Evolutionary conservation across 225 moss, liverwort and hornwort genomes (phyloP).

Genomic region (Takakia lepidozioides): DNA sequence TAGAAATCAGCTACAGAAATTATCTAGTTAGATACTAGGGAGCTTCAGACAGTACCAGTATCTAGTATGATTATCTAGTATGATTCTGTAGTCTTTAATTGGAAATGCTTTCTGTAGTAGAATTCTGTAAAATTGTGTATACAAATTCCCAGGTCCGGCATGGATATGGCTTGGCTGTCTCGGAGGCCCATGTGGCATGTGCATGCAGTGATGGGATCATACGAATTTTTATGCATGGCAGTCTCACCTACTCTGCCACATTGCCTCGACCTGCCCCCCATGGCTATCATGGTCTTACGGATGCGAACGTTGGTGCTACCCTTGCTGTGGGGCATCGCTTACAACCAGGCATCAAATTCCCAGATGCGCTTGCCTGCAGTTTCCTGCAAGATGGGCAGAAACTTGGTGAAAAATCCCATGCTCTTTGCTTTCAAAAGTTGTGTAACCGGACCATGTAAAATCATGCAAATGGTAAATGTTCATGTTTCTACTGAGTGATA

Average conservation of each 20-base stretch:
- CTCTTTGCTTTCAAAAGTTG: too few relatives aligned
- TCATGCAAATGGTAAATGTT: too few relatives aligned
- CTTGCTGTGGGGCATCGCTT: conserved; percentile 53
- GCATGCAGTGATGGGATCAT: conserved; percentile 83
- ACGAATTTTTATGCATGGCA: conserved; percentile 63
- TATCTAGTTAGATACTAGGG: too few relatives aligned
- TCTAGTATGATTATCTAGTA: too few relatives aligned
- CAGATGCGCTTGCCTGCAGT: conserved; percentile 73
- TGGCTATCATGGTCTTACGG: conserved; percentile 74
- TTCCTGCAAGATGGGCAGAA: conserved; percentile 63
- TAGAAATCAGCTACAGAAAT: too few relatives aligned
- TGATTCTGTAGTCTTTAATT: too few relatives aligned
- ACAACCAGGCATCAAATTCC: conserved; percentile 62
- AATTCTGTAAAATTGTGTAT: too few relatives aligned
- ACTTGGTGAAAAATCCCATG: conserved; percentile 26
- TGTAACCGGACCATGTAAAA: too few relatives aligned
- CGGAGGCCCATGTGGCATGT: conserved; percentile 69
- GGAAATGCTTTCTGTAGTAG: too few relatives aligned
- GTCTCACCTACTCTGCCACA: conserved; percentile 63
- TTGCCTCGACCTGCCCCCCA: conserved; percentile 72
- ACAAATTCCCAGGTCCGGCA: conserved; percentile 56
- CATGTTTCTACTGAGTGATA: too few relatives aligned
- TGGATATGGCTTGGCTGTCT: conserved; percentile 67
- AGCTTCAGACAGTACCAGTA: too few relatives aligned
- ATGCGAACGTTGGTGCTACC: conserved; percentile 49